These are phyloP conservation scores for Phylloboletellus chloephorus DNA, from an alignment of 1,284 basidiomycete genomes.

Conservation along the genomic window DNA sequence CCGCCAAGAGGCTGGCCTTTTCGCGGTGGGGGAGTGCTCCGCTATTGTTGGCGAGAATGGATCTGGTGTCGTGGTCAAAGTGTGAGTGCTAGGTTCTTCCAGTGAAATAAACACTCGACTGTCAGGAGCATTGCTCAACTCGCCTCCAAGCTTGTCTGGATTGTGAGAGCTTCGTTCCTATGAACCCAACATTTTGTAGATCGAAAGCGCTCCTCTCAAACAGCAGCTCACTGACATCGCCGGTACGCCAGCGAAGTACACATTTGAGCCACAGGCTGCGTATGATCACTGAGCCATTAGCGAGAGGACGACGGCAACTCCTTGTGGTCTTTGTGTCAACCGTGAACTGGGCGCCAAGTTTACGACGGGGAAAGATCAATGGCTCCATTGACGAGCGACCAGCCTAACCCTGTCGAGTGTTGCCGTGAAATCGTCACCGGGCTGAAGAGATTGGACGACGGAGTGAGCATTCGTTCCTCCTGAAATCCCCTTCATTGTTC, in stretches of 20 bases:
- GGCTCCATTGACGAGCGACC: background rate
- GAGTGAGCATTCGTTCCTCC: slow-evolving; percentile 21
- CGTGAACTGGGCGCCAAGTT: slow-evolving; percentile 13
- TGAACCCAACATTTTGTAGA: slow-evolving; percentile 18
- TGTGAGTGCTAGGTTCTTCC: slow-evolving; percentile 18
- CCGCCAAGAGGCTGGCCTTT: slow-evolving; percentile 2
- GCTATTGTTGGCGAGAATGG: slow-evolving; percentile 17
- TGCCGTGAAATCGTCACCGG: slow-evolving; percentile 14
- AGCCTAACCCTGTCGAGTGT: slow-evolving; percentile 21
- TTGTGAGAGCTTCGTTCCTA: background rate
- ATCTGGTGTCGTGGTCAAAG: slow-evolving; percentile 17
- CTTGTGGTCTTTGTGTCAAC: slow-evolving; percentile 15
- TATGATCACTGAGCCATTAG: background rate
- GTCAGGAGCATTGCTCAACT: slow-evolving; percentile 44
- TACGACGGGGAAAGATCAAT: slow-evolving; percentile 13
- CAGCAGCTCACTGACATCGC: background rate
- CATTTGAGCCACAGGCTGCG: slow-evolving; percentile 16
- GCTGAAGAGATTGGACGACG: slow-evolving; percentile 10
- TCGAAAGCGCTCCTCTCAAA: slow-evolving; percentile 15
- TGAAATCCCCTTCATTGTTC: too few species aligned
- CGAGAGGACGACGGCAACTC: slow-evolving; percentile 4
- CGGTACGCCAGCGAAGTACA: background rate
- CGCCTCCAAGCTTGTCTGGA: slow-evolving; percentile 28
- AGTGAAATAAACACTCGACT: too few species aligned
- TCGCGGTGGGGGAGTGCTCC: slow-evolving; percentile 11